Evolutionary conservation across 1,139 yeast species (phyloP), one percentile per base, ranked within the genome.

Genomic region (Pichia sp.): DNA sequence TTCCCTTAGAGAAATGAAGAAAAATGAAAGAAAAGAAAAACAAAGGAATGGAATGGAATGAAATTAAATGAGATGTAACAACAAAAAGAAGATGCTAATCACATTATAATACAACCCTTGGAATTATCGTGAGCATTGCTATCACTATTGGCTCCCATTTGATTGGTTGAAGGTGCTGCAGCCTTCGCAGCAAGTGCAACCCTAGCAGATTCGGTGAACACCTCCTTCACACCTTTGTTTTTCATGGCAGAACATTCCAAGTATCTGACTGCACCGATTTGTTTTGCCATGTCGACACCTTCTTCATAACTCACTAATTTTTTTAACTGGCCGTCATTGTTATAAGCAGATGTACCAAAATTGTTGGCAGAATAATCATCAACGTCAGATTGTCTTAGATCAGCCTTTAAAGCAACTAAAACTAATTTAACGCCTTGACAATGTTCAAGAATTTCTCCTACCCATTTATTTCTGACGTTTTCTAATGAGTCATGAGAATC

Each of bases 361-460:
- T 42, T 42, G 49, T 46, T 44, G 10, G 44, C 46, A 6, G 43
- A 45, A 32, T 48, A 50, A 16, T 47, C 46, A 27, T 39, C 42
- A 16, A 45, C 44, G 31, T 64, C 75, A 33, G 64, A 66, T 56
- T 75, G 77, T 62, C 98, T 78, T 59, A 92, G 71, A 67, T 92
- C 98, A 59, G 97, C 92, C 65, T 92, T 92, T 58, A 92, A 72
- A 0, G 97, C 97, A 34, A 92, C 97, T 46, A 92, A 71, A 23
- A 92, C 95, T 50, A 92, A 72, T 65, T 90, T 87, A 49, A 92
- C 97, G 38, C 96, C 97, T 57, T 87, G 96, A 66, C 98, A 92
- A 63, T 92, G 95, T 62, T 90, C 97, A 37, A 95, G 83, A 51
- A 92, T 88, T 63, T 92, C 98, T 3, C 95, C 94, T 29, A 88